Evolutionary conservation across 1,139 yeast species (phyloP).

Genomic region (Kodamaea arcana): DNA sequence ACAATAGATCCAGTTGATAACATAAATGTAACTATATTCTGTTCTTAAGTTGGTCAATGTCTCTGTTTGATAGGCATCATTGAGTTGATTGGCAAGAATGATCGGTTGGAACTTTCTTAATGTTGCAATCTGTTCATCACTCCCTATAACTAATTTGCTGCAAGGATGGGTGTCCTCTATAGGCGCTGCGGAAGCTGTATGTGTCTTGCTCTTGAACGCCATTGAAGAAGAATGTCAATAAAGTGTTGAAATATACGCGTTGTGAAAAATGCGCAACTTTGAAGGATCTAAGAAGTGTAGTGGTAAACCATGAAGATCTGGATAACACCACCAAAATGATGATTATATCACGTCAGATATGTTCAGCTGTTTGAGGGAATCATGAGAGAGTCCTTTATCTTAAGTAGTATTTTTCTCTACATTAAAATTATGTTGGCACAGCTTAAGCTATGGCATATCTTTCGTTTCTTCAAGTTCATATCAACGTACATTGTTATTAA

Average conservation of each 20-base stretch:
- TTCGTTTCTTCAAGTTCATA: too few relatives aligned
- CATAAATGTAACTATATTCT: constrained; percentile 37
- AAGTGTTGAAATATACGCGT: neutral
- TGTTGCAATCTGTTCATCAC: constrained; percentile 22
- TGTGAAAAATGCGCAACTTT: neutral
- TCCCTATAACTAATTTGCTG: constrained; percentile 20
- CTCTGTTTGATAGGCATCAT: constrained; percentile 10
- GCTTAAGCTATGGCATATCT: too few relatives aligned
- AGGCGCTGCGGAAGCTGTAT: too few relatives aligned
- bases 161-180: neutral
- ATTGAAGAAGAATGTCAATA: constrained; percentile 1
- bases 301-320: too few relatives aligned
- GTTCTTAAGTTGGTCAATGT: constrained; percentile 20
- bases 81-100: constrained; percentile 22
- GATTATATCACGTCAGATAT: too few relatives aligned
- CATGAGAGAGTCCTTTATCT: too few relatives aligned
- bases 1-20: constrained; percentile 49
- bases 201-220: constrained; percentile 14
- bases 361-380: too few relatives aligned
- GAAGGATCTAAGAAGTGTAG: too few relatives aligned
- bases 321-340: too few relatives aligned
- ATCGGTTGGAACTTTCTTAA: constrained; percentile 28
- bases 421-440: too few relatives aligned
- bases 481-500: too few relatives aligned
- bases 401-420: too few relatives aligned